A percentile compares a stretch with the other conserved stretches of the same genome.
phyloP scores from a whole-genome alignment of 257 asterid genomes.

The Penstemon eatonii region DNA sequence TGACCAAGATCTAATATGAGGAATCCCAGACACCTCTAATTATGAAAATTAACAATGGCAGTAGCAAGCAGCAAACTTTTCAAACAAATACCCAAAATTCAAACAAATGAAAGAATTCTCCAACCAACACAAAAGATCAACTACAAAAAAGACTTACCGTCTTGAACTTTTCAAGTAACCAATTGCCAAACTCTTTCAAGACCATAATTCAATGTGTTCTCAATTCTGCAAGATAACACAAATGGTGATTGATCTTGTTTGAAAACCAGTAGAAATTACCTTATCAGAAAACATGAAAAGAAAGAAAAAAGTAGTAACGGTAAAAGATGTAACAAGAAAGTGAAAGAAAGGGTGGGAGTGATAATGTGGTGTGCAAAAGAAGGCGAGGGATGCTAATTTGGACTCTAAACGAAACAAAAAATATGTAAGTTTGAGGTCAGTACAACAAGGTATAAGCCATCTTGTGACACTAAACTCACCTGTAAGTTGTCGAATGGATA shows the following conservation, averaged over 20 bases:
- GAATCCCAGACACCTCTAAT: slow-evolving; percentile 13
- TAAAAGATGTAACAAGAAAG: neutral
- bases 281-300: neutral
- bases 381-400: neutral
- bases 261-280: slow-evolving; percentile 4
- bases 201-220: slow-evolving; percentile 95
- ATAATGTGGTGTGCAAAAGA: neutral
- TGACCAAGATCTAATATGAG: slow-evolving; percentile 17
- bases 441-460: slow-evolving; percentile 7
- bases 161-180: slow-evolving; percentile 95
- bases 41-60: neutral
- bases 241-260: slow-evolving; percentile 26
- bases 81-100: slow-evolving; percentile 7
- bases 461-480: slow-evolving; percentile 43
- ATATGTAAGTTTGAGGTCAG: neutral
- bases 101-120: neutral
- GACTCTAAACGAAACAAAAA: slow-evolving; percentile 15
- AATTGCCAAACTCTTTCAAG: slow-evolving; percentile 98
- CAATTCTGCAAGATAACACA: slow-evolving; percentile 64
- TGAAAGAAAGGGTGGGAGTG: neutral
- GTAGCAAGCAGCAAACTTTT: neutral
- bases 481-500: slow-evolving; percentile 94
- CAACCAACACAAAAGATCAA: slow-evolving; percentile 22
- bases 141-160: slow-evolving; percentile 53
- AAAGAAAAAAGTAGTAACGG: too few species aligned